A percentile compares a stretch with the other conserved stretches of the same genome.
phyloP scores from a whole-genome alignment of 345 rosid species.

The Camelina hispida region DNA sequence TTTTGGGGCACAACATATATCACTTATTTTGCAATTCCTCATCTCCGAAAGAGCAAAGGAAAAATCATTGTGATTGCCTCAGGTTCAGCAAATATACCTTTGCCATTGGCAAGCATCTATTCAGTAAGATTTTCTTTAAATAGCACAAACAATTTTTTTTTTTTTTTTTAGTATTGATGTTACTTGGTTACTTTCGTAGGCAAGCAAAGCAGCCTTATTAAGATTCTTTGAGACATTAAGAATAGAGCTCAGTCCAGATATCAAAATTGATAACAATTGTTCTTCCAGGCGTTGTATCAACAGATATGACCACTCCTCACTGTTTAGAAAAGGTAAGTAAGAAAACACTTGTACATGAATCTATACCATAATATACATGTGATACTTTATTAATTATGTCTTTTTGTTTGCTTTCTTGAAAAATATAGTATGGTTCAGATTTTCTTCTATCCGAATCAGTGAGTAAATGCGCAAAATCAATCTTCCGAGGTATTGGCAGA shows the following conservation, averaged over 20 bases:
- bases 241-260: constrained; percentile 51
- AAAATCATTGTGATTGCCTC: constrained; percentile 51
- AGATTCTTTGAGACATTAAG: constrained; percentile 56
- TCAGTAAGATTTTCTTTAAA: constrained; percentile 33
- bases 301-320: constrained; percentile 43
- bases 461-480: constrained; percentile 20
- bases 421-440: constrained; percentile 30
- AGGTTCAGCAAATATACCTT: constrained; percentile 34
- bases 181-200: constrained; percentile 38
- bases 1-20: constrained; percentile 58
- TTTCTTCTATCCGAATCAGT: constrained; percentile 26
- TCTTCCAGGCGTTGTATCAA: constrained; percentile 48
- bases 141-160: background rate
- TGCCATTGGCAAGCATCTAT: constrained; percentile 45
- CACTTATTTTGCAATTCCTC: constrained; percentile 55
- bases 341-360: background rate
- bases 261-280: constrained; percentile 59
- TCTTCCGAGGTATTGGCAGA: constrained; percentile 34
- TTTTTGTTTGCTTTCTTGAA: background rate
- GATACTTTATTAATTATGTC: background rate
- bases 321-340: constrained; percentile 22
- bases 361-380: background rate
- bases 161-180: background rate
- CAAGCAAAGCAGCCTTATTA: constrained; percentile 59
- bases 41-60: constrained; percentile 53